Conservation (phyloP, 179 eudicot species). For the Beta lomatogona region DNA sequence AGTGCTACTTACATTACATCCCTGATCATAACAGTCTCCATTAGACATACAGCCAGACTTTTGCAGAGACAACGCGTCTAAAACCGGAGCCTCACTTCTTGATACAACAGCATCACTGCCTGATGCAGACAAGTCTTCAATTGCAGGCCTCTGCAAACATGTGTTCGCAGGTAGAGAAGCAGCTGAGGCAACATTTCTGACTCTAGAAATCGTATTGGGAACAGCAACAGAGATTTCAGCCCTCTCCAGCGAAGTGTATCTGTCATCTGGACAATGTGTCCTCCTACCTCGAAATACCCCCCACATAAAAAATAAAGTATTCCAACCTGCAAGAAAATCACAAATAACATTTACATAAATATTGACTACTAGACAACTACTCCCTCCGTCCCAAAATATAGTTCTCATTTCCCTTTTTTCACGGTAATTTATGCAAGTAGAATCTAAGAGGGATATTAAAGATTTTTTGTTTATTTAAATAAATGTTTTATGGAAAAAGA, state of each 20-base stretch:
- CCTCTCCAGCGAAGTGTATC: conserved; percentile 35
- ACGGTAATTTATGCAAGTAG: too few species aligned
- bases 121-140: conserved; percentile 34
- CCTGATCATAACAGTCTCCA: conserved; percentile 37
- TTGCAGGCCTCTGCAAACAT: conserved; percentile 35
- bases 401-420: too few species aligned
- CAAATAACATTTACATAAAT: background rate
- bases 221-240: conserved; percentile 26
- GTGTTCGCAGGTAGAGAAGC: conserved; percentile 37
- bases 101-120: conserved; percentile 28
- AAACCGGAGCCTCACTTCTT: conserved; percentile 35
- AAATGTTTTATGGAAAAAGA: too few species aligned
- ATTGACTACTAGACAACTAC: background rate
- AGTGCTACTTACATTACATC: conserved; percentile 25
- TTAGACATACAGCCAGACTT: conserved; percentile 37
- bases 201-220: conserved; percentile 10
- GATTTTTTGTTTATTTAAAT: too few species aligned
- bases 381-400: too few species aligned
- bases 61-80: conserved; percentile 25
- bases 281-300: conserved; percentile 80
- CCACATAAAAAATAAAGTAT: conserved; percentile 80
- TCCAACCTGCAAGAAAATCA: conserved; percentile 73
- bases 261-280: conserved; percentile 37
- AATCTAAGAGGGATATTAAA: too few species aligned
- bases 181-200: conserved; percentile 29